Percentiles rank a stretch among this genome's conserved stretches.
phyloP scores from a whole-genome alignment of 1,139 yeast species.

The Hyphopichia pseudoburtonii region DNA sequence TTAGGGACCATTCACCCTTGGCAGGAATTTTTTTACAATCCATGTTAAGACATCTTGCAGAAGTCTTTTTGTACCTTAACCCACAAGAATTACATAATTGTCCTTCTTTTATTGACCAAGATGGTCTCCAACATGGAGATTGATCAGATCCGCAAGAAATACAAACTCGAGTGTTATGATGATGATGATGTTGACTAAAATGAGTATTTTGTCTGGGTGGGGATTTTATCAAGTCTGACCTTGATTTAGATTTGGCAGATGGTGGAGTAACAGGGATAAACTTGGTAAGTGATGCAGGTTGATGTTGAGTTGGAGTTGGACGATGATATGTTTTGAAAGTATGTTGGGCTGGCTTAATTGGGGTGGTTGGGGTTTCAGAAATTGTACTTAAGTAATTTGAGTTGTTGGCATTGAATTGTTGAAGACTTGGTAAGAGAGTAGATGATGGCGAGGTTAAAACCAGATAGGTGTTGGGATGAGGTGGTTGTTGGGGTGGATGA shows the following conservation, averaged over 20 bases:
- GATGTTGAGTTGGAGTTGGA: constrained; percentile 6
- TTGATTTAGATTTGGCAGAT: constrained; percentile 30
- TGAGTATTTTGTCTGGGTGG: constrained; percentile 25
- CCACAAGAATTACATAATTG: constrained; percentile 98
- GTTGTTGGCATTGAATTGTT: constrained; percentile 8
- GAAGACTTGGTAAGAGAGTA: constrained; percentile 10
- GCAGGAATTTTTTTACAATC: constrained; percentile 89
- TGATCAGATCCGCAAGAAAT: constrained; percentile 89
- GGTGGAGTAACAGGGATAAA: constrained; percentile 50
- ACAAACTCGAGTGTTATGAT: constrained; percentile 56
- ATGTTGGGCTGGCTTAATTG: constrained; percentile 10
- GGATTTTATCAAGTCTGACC: constrained; percentile 33
- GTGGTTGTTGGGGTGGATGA: constrained; percentile 6
- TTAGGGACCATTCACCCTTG: constrained; percentile 89
- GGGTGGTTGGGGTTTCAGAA: constrained; percentile 14
- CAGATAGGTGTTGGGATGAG: constrained; percentile 8
- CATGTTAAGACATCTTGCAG: constrained; percentile 79
- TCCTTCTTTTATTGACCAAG: constrained; percentile 87
- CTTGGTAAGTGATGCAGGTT: constrained; percentile 16
- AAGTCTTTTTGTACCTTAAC: constrained; percentile 87
- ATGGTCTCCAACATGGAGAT: constrained; percentile 98
- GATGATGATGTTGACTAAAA: constrained; percentile 14
- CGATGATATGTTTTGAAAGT: constrained; percentile 14
- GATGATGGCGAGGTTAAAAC: constrained; percentile 13
- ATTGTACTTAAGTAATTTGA: constrained; percentile 9